Evolutionary conservation across 345 rosid genomes (phyloP).

Genomic region (Acer campestre): DNA sequence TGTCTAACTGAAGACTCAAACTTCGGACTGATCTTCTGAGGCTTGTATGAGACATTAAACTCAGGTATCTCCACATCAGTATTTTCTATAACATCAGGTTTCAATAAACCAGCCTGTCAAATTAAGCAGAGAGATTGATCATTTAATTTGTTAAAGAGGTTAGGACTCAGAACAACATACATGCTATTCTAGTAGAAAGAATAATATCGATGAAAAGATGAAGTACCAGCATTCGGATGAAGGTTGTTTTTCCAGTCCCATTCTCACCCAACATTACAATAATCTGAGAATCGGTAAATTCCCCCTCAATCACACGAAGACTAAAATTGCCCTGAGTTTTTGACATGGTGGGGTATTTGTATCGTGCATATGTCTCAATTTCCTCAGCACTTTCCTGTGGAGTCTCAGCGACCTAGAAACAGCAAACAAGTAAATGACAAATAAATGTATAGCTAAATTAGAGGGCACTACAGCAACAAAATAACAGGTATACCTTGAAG

Average conservation of each 20-base stretch:
- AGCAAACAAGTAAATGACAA: constrained; percentile 17
- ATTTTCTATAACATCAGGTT: constrained; percentile 78
- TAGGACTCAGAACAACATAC: background rate
- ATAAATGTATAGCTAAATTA: background rate
- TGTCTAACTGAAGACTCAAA: constrained; percentile 77
- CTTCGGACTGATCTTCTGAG: constrained; percentile 95
- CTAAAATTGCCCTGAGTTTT: constrained; percentile 86
- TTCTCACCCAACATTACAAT: constrained; percentile 98
- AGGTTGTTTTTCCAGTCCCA: constrained; percentile 98
- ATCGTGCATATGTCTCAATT: constrained; percentile 92
- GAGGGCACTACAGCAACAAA: background rate
- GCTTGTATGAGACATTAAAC: constrained; percentile 97
- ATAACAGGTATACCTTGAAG: constrained; percentile 65
- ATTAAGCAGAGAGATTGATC: constrained; percentile 19
- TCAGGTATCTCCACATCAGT: constrained; percentile 88
- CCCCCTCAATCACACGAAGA: constrained; percentile 87
- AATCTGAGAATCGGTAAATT: constrained; percentile 98
- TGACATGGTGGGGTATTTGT: constrained; percentile 88
- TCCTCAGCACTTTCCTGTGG: constrained; percentile 93
- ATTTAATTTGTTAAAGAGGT: constrained; percentile 4
- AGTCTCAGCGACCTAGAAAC: constrained; percentile 92
- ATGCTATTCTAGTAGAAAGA: background rate
- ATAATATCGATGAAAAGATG: constrained; percentile 7
- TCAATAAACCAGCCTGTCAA: constrained; percentile 84
- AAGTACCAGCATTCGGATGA: constrained; percentile 95